Percentiles rank a stretch among this genome's conserved stretches.
Evolutionary conservation across 2,329 filamentous ascomycete species (phyloP).

Genomic region (Chaetothyriales sp.): DNA sequence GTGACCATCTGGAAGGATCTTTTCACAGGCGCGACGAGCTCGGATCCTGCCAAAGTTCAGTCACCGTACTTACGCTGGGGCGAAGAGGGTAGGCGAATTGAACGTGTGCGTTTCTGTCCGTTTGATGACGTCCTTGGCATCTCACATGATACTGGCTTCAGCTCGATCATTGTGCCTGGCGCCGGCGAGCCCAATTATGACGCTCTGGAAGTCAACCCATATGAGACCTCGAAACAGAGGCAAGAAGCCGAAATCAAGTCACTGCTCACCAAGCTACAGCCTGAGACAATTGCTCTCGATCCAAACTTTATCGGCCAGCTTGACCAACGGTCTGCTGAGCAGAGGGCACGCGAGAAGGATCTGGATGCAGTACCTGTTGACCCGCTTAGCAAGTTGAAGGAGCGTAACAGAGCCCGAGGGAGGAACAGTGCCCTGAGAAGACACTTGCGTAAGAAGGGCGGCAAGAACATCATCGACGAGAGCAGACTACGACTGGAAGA

Average conservation of each 20-base stretch:
- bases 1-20: conserved; percentile 83
- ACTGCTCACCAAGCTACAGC: conserved; percentile 83
- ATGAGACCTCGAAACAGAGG: conserved; percentile 81
- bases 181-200: conserved; percentile 97
- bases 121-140: conserved; percentile 87
- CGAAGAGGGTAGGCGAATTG: conserved; percentile 64
- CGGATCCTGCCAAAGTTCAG: conserved; percentile 63
- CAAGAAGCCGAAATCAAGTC: conserved; percentile 82
- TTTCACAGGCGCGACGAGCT: conserved; percentile 56
- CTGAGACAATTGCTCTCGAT: conserved; percentile 92
- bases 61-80: conserved; percentile 81
- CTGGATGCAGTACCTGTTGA: conserved; percentile 56
- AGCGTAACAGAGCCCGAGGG: conserved; percentile 58
- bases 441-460: conserved; percentile 79
- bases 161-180: conserved; percentile 76
- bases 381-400: conserved; percentile 41
- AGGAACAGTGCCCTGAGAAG: conserved; percentile 81
- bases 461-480: conserved; percentile 91
- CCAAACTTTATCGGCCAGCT: conserved; percentile 83
- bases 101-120: conserved; percentile 79
- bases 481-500: conserved; percentile 76
- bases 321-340: conserved; percentile 64
- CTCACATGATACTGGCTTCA: conserved; percentile 72
- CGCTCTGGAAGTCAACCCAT: conserved; percentile 83
- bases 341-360: conserved; percentile 61